Percentiles rank a stretch among this genome's conserved stretches.
Evolutionary conservation across 805 yeast genomes (phyloP).

Genomic region (Candida corydali): DNA sequence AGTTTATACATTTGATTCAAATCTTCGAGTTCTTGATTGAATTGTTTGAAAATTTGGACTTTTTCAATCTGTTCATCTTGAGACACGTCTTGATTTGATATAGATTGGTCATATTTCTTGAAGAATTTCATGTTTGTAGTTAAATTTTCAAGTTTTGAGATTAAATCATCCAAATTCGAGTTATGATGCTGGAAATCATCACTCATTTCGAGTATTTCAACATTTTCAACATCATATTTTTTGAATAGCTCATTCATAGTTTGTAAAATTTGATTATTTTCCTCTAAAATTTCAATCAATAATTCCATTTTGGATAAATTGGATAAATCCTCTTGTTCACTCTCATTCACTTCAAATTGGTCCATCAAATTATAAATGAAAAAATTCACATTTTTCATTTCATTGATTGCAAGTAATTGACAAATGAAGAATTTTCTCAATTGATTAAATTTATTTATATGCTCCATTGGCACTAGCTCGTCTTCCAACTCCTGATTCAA

Average conservation of each 20-base stretch:
- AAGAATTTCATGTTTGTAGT: constrained; percentile 34
- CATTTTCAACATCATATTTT: constrained; percentile 19
- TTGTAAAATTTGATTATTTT: constrained; percentile 20
- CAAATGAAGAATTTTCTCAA: constrained; percentile 34
- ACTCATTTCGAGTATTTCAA: too few species aligned
- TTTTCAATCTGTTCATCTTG: constrained; percentile 35
- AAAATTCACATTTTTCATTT: constrained; percentile 23
- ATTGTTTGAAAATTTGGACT: constrained; percentile 31
- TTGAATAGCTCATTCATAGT: constrained; percentile 23
- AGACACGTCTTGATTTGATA: constrained; percentile 20
- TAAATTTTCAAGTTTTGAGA: constrained; percentile 26
- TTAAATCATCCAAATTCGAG: constrained; percentile 21
- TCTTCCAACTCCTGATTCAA: constrained; percentile 7
- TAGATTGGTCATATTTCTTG: constrained; percentile 33
- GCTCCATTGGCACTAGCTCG: constrained; percentile 8
- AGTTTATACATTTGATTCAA: constrained; percentile 28
- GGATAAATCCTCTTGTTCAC: background rate
- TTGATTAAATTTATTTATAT: constrained; percentile 28
- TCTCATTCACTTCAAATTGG: constrained; percentile 7
- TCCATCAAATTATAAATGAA: constrained; percentile 27
- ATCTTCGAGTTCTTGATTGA: constrained; percentile 25
- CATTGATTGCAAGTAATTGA: constrained; percentile 34
- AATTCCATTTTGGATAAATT: constrained; percentile 5
- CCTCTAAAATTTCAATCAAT: constrained; percentile 16
- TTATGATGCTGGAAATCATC: background rate